phyloP scores from a whole-genome alignment of 2,329 filamentous ascomycete genomes.

The Didymella pomorum region DNA sequence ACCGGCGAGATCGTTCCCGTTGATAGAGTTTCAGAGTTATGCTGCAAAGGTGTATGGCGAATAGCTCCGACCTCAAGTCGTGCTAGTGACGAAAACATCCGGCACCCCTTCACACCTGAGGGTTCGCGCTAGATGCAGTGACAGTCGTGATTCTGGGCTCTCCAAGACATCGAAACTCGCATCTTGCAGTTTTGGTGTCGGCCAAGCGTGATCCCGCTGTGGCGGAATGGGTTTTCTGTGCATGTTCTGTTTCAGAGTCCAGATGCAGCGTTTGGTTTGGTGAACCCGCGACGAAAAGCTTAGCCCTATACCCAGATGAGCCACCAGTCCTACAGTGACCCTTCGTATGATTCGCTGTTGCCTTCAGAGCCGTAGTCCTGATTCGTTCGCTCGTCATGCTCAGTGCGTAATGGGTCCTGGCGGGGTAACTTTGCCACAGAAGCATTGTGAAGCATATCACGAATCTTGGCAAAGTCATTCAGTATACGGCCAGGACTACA shows the following conservation, averaged over 20 bases:
- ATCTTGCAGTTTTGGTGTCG: constrained; percentile 35
- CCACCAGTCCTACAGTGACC: background rate
- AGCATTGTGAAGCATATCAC: constrained; percentile 21
- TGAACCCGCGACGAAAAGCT: constrained; percentile 33
- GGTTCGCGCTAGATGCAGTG: constrained; percentile 20
- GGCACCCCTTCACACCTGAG: constrained; percentile 24
- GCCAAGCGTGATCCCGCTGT: constrained; percentile 32
- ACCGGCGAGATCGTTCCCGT: constrained; percentile 32
- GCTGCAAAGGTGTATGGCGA: constrained; percentile 27
- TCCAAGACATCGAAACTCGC: constrained; percentile 22
- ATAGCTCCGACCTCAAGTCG: constrained; percentile 27
- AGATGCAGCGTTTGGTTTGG: constrained; percentile 38
- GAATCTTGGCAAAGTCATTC: constrained; percentile 9
- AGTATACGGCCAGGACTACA: background rate
- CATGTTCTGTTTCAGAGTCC: constrained; percentile 40
- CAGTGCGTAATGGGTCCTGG: constrained; percentile 12
- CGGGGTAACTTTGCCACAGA: constrained; percentile 14
- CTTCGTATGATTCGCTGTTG: constrained; percentile 10
- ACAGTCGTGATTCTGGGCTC: constrained; percentile 17
- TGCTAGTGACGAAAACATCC: constrained; percentile 25
- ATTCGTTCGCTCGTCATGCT: constrained; percentile 15
- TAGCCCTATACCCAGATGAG: constrained; percentile 20
- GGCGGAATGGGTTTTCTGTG: constrained; percentile 31
- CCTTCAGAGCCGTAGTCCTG: constrained; percentile 24
- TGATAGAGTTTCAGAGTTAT: constrained; percentile 30